Conservation (phyloP, 2,329 filamentous ascomycete species). For the Fusarium liriodendri region DNA sequence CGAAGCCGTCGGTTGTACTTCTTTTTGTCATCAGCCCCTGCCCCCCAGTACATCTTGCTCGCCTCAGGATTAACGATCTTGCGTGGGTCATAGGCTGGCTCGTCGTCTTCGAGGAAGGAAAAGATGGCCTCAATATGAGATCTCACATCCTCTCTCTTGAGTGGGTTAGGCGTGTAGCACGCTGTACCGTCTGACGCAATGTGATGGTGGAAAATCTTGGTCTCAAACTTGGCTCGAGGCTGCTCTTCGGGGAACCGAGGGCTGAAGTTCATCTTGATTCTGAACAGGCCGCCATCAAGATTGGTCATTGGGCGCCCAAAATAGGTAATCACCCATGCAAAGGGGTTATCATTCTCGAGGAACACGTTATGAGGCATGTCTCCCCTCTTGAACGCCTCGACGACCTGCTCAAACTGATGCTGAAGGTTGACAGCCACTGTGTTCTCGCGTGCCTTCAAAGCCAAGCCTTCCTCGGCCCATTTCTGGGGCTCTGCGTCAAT, state of each 20-base stretch:
- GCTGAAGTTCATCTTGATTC: slow-evolving; percentile 82
- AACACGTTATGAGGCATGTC: slow-evolving; percentile 80
- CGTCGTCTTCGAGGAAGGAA: slow-evolving; percentile 84
- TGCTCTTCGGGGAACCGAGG: slow-evolving; percentile 89
- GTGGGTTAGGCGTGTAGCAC: slow-evolving; percentile 78
- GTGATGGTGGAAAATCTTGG: slow-evolving; percentile 87
- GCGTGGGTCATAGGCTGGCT: slow-evolving; percentile 88
- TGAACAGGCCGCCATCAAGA: slow-evolving; percentile 90
- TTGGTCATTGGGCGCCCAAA: slow-evolving; percentile 94
- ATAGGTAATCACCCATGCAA: slow-evolving; percentile 88
- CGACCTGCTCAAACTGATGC: slow-evolving; percentile 86
- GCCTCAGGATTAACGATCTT: slow-evolving; percentile 89
- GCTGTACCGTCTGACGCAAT: slow-evolving; percentile 83
- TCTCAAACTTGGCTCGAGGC: slow-evolving; percentile 84
- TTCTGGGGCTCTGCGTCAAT: slow-evolving; percentile 76
- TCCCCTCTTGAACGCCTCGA: slow-evolving; percentile 77
- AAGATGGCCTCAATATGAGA: slow-evolving; percentile 89
- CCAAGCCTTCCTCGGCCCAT: slow-evolving; percentile 79
- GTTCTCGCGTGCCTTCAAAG: slow-evolving; percentile 71
- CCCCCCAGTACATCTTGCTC: slow-evolving; percentile 87
- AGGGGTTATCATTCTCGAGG: slow-evolving; percentile 85
- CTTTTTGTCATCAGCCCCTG: slow-evolving; percentile 77
- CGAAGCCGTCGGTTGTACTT: slow-evolving; percentile 85
- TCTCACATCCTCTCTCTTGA: slow-evolving; percentile 78
- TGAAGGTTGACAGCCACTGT: slow-evolving; percentile 85